These are phyloP conservation scores for Colletotrichum aenigma DNA, from an alignment of 2,329 filamentous ascomycete genomes.

Conservation along the genomic window DNA sequence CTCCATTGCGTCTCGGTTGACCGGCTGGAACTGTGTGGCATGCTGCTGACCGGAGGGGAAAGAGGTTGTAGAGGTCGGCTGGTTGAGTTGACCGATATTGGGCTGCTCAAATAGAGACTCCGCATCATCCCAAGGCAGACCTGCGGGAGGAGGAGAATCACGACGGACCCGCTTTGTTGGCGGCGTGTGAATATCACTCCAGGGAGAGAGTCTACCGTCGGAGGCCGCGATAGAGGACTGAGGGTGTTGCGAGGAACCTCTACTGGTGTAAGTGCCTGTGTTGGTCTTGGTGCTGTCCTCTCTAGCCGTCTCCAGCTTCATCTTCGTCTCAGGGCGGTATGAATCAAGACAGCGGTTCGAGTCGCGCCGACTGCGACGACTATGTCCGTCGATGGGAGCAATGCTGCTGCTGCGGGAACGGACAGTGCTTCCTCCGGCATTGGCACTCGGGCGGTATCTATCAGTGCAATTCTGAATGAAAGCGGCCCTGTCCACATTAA, in stretches of 20 bases:
- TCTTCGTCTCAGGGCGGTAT: neutral
- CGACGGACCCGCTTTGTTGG: neutral
- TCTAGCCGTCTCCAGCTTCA: neutral
- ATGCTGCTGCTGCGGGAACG: neutral
- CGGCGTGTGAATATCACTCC: constrained; percentile 24
- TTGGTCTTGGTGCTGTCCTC: neutral
- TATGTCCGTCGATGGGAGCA: neutral
- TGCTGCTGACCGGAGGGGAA: neutral
- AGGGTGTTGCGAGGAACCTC: neutral
- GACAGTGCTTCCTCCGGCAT: neutral
- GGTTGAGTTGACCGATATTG: neutral
- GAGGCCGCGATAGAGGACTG: neutral
- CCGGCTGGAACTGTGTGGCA: neutral
- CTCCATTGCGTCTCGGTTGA: neutral
- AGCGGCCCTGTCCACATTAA: neutral
- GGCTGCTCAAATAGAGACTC: neutral
- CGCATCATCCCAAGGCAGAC: neutral
- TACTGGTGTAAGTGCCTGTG: neutral
- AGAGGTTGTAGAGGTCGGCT: neutral
- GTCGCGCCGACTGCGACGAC: neutral
- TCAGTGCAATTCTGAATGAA: neutral
- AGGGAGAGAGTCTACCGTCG: constrained; percentile 29
- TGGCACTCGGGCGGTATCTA: neutral
- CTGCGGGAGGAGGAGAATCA: neutral
- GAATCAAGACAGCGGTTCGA: neutral